Evolutionary conservation across 306 rosid species (phyloP), one percentile per base, ranked within the genome.

Genomic region (Glycine latifolia): DNA sequence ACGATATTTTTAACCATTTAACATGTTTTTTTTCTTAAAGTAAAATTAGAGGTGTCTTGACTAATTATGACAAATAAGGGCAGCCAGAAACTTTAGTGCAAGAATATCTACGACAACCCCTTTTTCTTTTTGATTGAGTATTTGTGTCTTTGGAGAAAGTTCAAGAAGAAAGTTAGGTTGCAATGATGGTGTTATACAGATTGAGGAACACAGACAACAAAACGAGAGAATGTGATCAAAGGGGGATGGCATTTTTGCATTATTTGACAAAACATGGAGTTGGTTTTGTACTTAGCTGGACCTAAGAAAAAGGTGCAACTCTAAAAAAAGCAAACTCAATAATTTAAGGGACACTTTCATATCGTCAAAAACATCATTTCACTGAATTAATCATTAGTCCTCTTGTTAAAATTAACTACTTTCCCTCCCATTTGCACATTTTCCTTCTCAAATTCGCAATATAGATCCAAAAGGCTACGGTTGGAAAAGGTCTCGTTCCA

Each of bases 181-280:
- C 84, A 87, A 90, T 90, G 86, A 91, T 90, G 88, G 67, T 84
- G 87, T 76, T 53, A 62, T 55, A 76, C 80, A 82, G 78, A 83
- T 74, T 79, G 83, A 86, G 86, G 88, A 83, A 86, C 84, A 86
- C 66, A 7, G 53, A 73, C 26, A 53, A 62, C 35, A 53, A 81
- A 69, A 44, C 15, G 76, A 76, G 59, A 72, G 77, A 15, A 70
- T 72, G 71, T 73, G 71, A 91, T 87, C 88, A 91, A 87, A 75
- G 61, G 74, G 74, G 71, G 14, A 71, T 33, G 33, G 14, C 61
- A 66, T 48, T 84, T 84, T 78, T 79, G 89, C 85, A 91, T 90
- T 88, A 90, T 90, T 26, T 90, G 87, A 75, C 75, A 83, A 83
- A 87, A 86, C 90, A 90, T 84, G 39, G 86, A 86, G 85, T 82